Conservation (phyloP, 306 rosid genomes). For the Sesbania bispinosa region DNA sequence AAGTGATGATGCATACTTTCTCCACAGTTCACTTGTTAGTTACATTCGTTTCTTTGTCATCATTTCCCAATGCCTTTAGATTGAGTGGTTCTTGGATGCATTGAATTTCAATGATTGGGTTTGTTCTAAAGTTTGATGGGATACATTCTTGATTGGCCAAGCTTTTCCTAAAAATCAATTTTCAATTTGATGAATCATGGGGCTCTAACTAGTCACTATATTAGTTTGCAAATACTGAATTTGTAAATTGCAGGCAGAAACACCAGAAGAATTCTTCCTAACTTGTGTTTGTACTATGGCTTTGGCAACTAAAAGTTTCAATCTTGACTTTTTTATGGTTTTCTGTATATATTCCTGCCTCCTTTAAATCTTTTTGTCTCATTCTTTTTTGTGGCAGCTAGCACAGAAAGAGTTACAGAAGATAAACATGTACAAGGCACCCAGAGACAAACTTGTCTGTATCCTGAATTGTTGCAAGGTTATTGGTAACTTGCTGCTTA, state of each 20-base stretch:
- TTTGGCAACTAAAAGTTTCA: neutral
- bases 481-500: constrained; percentile 75
- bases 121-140: neutral
- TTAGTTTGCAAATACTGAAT: constrained; percentile 12
- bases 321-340: constrained; percentile 1
- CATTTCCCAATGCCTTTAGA: constrained; percentile 11
- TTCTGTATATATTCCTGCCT: constrained; percentile 1
- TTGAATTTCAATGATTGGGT: neutral
- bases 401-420: constrained; percentile 96
- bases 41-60: neutral
- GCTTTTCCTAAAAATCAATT: neutral
- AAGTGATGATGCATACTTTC: neutral
- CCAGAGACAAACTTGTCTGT: constrained; percentile 94
- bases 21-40: neutral
- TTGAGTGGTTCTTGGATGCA: too few relatives aligned
- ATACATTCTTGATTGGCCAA: constrained; percentile 13
- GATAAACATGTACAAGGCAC: constrained; percentile 98
- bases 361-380: constrained; percentile 20
- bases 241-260: constrained; percentile 13
- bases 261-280: neutral
- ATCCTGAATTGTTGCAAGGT: constrained; percentile 96
- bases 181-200: neutral
- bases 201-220: constrained; percentile 2
- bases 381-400: constrained; percentile 58
- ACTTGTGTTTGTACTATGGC: neutral